Evolutionary conservation across 2,329 filamentous ascomycete genomes (phyloP), one percentile per base, ranked within the genome.

Genomic region (Cercospora sp.): DNA sequence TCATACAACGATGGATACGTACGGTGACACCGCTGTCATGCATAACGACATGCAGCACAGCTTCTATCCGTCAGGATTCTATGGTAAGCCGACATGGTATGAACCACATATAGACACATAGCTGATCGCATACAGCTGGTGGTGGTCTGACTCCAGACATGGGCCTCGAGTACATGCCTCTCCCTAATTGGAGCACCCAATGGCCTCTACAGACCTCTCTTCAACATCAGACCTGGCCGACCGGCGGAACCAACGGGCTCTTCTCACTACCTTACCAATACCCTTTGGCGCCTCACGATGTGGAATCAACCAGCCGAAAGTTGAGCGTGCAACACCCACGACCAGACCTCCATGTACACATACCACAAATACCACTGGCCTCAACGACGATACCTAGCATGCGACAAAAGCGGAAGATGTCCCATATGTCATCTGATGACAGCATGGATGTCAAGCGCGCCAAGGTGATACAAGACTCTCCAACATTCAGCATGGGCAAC

Each of bases 321-420:
- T 26, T 43, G 21, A 58, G 37, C 55, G 55, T 58, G 55, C 28
- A 30, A 8, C 21, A 32, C 24, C 24, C 55, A n/a, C 49, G 21
- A 30, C 40, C 61, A 51, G 28, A 63, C 9, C 61, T 45, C 30
- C 61, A 51, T 21, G 43, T 32, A 18, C 61, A 63, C 6, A 45
- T 45, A 26, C 43, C 43, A 18, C 61, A 63, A 21, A 45, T 45
- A 26, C 43, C 43, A 32, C n/a, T 63, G 40, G 24, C 61, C 21
- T 16, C 61, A 3, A 63, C 45, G 16, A 45, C 62, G 13, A 37
- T 59, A 18, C 51, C 62, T 24, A 61, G 24, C 18, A 60, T 43
- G 53, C 61, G 61, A 49, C 66, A 68, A 24, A 68, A 68, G 34
- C 66, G 66, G 24, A 66, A 62, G 24, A 30, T 65, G 34, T 57